Evolutionary conservation across 331 rosid species (phyloP), one percentile per base, ranked within the genome.

Genomic region (Dryas integrifolia): DNA sequence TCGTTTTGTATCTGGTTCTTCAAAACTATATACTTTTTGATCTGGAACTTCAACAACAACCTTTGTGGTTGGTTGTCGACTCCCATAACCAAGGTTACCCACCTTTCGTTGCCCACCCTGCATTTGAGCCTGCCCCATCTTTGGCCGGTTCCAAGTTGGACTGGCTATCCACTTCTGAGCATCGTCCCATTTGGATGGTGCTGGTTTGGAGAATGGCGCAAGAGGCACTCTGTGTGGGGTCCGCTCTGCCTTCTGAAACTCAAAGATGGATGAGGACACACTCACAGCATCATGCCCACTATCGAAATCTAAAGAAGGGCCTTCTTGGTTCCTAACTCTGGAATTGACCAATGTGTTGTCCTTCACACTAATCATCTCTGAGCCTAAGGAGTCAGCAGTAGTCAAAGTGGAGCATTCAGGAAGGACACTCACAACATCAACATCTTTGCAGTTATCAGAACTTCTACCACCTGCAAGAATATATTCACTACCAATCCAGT

Each of bases 161-260:
- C 98, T 91, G 1, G 96, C 96, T 64, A 94, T 91, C 98, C 98
- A 94, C 82, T 94, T 91, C 85, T 91, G 97, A 7, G 98, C 98
- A 85, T 94, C 96, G 58, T 89, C 97, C 98, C 98, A 94, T 75
- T 94, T 94, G 62, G 98, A 94, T 24, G 92, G 96, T 1, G 96
- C 91, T n/a, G 98, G 96, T 77, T 94, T 91, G 30, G 98, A 94
- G 72, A 94, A 89, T 0, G 96, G 91, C 26, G 87, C 88, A 70
- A 81, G 59, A 2, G 92, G 92, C 67, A 85, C 86, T 85, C 98
- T 76, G 15, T 77, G 96, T 16, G 89, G 67, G n/a, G 83, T 82
- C 72, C 92, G 80, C 80, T 91, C 98, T 2, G 92, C 85, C 84
- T 86, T 91, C 75, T 94, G 97, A 76, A 94, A 94, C 79, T 94